A percentile compares a stretch with the other conserved stretches of the same genome.
Evolutionary conservation across 1,284 basidiomycete genomes (phyloP).

Genomic region (Omphalotus olearius): DNA sequence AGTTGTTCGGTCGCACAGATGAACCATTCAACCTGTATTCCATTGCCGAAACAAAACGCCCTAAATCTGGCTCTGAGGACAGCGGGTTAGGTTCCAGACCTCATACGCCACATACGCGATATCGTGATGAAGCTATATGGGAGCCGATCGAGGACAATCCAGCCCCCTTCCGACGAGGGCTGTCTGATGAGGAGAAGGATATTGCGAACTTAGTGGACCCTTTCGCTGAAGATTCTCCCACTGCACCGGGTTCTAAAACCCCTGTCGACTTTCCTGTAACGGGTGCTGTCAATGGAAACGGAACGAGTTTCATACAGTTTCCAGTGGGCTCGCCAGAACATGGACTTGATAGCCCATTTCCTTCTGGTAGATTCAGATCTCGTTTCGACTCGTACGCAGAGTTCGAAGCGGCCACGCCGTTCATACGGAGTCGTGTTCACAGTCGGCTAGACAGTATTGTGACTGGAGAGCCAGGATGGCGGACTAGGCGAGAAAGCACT

Average conservation of each 20-base stretch:
- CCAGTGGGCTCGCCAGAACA: constrained; percentile 74
- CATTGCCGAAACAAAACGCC: constrained; percentile 66
- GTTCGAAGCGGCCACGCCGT: constrained; percentile 64
- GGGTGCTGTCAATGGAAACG: constrained; percentile 44
- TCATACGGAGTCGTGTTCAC: constrained; percentile 77
- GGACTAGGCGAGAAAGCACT: constrained; percentile 76
- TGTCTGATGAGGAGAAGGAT: constrained; percentile 77
- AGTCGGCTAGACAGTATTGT: constrained; percentile 62
- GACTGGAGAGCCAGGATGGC: constrained; percentile 68
- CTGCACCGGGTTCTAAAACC: constrained; percentile 42
- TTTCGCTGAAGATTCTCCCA: constrained; percentile 41
- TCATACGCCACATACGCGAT: constrained; percentile 33
- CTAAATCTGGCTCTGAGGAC: constrained; percentile 50
- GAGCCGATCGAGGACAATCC: constrained; percentile 51
- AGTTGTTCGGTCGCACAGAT: constrained; percentile 72
- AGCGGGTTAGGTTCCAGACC: constrained; percentile 49
- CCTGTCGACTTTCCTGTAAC: constrained; percentile 53
- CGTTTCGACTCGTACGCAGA: constrained; percentile 68
- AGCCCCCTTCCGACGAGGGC: constrained; percentile 79
- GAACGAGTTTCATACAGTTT: constrained; percentile 74
- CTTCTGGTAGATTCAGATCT: constrained; percentile 44
- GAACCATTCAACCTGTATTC: constrained; percentile 78
- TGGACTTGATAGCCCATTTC: constrained; percentile 51
- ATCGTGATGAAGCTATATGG: constrained; percentile 38
- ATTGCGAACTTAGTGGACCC: constrained; percentile 34